A percentile compares a stretch with the other conserved stretches of the same genome.
These are phyloP conservation scores for Cystobasidium sp. DNA, from an alignment of 1,284 basidiomycete species.

Conservation along the genomic window DNA sequence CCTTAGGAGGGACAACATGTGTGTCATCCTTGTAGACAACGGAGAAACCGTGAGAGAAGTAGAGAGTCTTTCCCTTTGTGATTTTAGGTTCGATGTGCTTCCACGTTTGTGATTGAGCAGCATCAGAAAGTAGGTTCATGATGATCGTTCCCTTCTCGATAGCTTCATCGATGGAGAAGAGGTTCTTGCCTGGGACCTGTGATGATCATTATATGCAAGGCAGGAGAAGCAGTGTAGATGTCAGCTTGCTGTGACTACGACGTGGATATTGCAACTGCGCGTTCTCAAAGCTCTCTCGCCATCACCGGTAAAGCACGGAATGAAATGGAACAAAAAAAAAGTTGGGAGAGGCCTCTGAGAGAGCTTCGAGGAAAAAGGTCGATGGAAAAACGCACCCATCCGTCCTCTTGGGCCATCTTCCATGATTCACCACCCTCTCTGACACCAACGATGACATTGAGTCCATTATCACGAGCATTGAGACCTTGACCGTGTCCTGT, in stretches of 20 bases:
- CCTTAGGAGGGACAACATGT: conserved; percentile 83
- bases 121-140: conserved; percentile 99
- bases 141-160: conserved; percentile 95
- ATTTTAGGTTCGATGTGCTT: conserved; percentile 71
- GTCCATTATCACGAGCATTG: conserved; percentile 97
- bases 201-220: background rate
- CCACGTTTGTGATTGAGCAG: conserved; percentile 97
- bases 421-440: conserved; percentile 95
- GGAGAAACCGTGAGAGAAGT: conserved; percentile 99
- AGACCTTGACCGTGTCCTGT: conserved; percentile 92
- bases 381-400: conserved; percentile 71
- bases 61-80: conserved; percentile 98
- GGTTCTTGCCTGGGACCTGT: conserved; percentile 90
- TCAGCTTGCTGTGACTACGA: background rate
- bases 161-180: conserved; percentile 98
- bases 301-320: too few species aligned
- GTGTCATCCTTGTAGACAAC: conserved; percentile 98
- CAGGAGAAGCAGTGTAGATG: background rate
- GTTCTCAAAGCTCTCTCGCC: too few species aligned
- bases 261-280: too few species aligned
- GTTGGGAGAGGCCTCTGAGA: too few species aligned
- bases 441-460: conserved; percentile 99
- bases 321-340: too few species aligned
- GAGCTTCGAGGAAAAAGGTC: background rate
- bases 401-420: conserved; percentile 94